A percentile compares a stretch with the other conserved stretches of the same genome.
These are phyloP conservation scores for Penicillium paradoxum DNA, from an alignment of 495 filamentous ascomycete genomes.

Conservation along the genomic window DNA sequence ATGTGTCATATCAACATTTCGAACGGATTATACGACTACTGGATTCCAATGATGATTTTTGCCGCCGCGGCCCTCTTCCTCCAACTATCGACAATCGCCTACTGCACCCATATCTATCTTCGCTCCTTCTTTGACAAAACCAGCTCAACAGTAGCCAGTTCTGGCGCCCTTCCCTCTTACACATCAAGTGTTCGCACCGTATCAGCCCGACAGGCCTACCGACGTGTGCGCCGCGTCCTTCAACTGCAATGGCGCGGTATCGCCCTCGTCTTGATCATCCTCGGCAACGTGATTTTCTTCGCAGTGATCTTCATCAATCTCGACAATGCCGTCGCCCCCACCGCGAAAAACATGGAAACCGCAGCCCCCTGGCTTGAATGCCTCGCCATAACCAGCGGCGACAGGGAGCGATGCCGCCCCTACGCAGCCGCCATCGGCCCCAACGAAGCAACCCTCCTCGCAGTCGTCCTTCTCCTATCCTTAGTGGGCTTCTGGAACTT, in stretches of 20 bases:
- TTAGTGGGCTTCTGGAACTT: conserved; percentile 84
- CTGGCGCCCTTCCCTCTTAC: conserved; percentile 67
- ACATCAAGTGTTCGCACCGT: conserved; percentile 73
- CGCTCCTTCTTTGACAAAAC: conserved; percentile 69
- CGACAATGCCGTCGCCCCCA: conserved; percentile 60
- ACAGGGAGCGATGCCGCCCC: conserved; percentile 61
- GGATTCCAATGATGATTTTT: conserved; percentile 82
- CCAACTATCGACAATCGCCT: conserved; percentile 80
- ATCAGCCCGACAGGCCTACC: conserved; percentile 82
- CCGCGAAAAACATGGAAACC: conserved; percentile 47
- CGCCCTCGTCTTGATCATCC: conserved; percentile 76
- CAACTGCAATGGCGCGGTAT: conserved; percentile 92
- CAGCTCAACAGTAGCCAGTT: conserved; percentile 55
- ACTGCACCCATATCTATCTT: conserved; percentile 93
- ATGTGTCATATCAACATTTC: conserved; percentile 91
- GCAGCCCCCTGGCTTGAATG: conserved; percentile 69
- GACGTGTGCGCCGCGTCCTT: conserved; percentile 78
- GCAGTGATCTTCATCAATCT: conserved; percentile 83
- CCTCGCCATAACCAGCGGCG: conserved; percentile 50
- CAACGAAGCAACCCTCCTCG: conserved; percentile 70
- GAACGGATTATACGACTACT: conserved; percentile 76
- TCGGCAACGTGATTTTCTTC: conserved; percentile 88
- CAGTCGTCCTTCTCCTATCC: conserved; percentile 74
- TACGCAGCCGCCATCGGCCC: conserved; percentile 49
- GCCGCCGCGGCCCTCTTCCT: conserved; percentile 71